These are phyloP conservation scores for Apiotrichum akiyoshidainum DNA, from an alignment of 1,284 basidiomycete genomes.

Conservation along the genomic window DNA sequence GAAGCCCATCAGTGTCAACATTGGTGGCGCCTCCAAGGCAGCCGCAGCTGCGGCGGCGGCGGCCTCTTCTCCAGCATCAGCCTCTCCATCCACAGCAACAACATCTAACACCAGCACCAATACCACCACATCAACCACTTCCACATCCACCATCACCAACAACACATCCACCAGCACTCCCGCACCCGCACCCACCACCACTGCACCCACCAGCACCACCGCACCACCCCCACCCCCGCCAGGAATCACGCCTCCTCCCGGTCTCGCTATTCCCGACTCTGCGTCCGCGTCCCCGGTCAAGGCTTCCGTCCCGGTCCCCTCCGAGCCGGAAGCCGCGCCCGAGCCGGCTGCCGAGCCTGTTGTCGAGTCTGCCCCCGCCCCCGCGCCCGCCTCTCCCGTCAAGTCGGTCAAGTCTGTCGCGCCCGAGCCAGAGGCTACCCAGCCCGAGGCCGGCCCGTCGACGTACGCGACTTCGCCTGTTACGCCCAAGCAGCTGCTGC, in stretches of 20 bases:
- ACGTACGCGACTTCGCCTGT: constrained; percentile 26
- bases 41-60: not conserved
- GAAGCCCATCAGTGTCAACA: constrained; percentile 23
- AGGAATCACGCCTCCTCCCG: constrained; percentile 19
- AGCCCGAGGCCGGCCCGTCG: constrained; percentile 42
- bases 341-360: not conserved
- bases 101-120: not conserved
- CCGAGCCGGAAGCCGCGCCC: constrained; percentile 1
- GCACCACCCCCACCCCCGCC: constrained; percentile 53
- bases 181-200: not conserved
- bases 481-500: constrained; percentile 20
- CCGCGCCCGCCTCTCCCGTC: constrained; percentile 1
- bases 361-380: not conserved
- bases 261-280: constrained; percentile 5
- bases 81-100: not conserved
- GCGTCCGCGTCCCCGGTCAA: not conserved
- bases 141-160: constrained; percentile 30
- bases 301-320: not conserved
- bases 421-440: constrained; percentile 17
- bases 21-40: not conserved
- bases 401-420: constrained; percentile 1
- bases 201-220: constrained; percentile 51
- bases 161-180: constrained; percentile 51
- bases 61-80: constrained; percentile 30
- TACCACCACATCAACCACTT: not conserved